Base-by-base conservation (phyloP, 2,329 filamentous ascomycete species). In the Ceratocystis albifundus region DNA sequence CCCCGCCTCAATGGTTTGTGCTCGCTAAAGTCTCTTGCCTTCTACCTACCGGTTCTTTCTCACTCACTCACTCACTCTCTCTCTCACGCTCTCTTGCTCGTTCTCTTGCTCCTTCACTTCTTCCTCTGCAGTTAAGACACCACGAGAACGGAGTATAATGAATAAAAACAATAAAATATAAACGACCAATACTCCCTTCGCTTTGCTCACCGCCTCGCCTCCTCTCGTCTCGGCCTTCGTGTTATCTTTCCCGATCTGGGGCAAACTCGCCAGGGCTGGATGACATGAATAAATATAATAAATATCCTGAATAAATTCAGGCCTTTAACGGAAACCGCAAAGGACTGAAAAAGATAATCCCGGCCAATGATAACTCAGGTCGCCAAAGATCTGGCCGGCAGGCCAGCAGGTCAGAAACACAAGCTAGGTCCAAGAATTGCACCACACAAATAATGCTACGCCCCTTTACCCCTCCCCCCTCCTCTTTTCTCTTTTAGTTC, bases 241-340 rank as follows among this genome's bases (percentile, higher is more conserved):
- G 53, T 59, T 59, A 32, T 25, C 53, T n/a, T 59, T 59, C 53
- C 53, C 53, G 53, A 59, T 59, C 53, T 59, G 53, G 53, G 53
- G 53, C 46, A 50, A 50, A 22, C 22, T 50, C 32, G 32, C 32
- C 32, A 36, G 32, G 32, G 32, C 32, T 36, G 8, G 32, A 36
- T 36, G 32, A 36, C 32, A 36, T 36, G 32, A 36, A 36, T 36
- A 36, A 36, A 36, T 12, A 36, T 36, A 36, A 36, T 36, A 36
- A 36, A 36, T 32, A 10, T 8, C 32, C 8, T 10, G 32, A 10
- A 36, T 36, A 36, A 36, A 36, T 36, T 36, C 32, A 36, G 32
- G 32, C 32, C 32, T 10, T 10, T 8, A 36, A 48, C 15, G 8
- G 45, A 30, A 17, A 28, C 15, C 1, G 4, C 30, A 28, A 30